These are phyloP conservation scores for Penicillium sp. DNA, from an alignment of 2,329 filamentous ascomycete genomes.

Conservation along the genomic window DNA sequence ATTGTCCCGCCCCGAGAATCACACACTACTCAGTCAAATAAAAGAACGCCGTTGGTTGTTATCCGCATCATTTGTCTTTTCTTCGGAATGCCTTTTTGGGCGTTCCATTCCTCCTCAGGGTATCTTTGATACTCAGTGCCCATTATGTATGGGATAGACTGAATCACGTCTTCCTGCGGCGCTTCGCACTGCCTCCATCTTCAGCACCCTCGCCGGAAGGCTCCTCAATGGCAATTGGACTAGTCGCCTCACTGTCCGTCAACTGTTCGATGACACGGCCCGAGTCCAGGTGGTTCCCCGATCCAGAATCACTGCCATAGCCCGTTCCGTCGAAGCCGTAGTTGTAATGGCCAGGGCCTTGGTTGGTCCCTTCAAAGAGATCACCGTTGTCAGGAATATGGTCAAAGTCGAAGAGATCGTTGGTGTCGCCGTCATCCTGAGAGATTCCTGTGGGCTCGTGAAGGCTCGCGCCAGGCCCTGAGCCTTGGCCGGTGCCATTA, in stretches of 20 bases:
- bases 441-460: slow-evolving; percentile 18
- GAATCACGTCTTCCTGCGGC: slow-evolving; percentile 33
- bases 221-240: slow-evolving; percentile 40
- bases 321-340: slow-evolving; percentile 34
- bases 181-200: slow-evolving; percentile 30
- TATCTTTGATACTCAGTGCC: not conserved
- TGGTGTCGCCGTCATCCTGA: slow-evolving; percentile 31
- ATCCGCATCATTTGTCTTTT: not conserved
- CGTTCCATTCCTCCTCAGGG: not conserved
- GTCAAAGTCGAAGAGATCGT: slow-evolving; percentile 46
- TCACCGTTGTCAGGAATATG: slow-evolving; percentile 36
- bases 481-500: slow-evolving; percentile 7
- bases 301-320: slow-evolving; percentile 21
- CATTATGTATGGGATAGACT: not conserved
- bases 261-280: slow-evolving; percentile 43
- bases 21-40: slow-evolving; percentile 4
- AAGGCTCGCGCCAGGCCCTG: slow-evolving; percentile 17
- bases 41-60: slow-evolving; percentile 5
- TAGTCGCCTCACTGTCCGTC: slow-evolving; percentile 46
- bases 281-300: slow-evolving; percentile 24
- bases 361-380: slow-evolving; percentile 30
- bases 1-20: not conserved
- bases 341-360: slow-evolving; percentile 29
- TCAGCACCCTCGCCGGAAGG: slow-evolving; percentile 20
- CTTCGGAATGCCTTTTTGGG: not conserved